Conservation (phyloP, 2,329 filamentous ascomycete genomes). For the Trematosphaeria pertusa region DNA sequence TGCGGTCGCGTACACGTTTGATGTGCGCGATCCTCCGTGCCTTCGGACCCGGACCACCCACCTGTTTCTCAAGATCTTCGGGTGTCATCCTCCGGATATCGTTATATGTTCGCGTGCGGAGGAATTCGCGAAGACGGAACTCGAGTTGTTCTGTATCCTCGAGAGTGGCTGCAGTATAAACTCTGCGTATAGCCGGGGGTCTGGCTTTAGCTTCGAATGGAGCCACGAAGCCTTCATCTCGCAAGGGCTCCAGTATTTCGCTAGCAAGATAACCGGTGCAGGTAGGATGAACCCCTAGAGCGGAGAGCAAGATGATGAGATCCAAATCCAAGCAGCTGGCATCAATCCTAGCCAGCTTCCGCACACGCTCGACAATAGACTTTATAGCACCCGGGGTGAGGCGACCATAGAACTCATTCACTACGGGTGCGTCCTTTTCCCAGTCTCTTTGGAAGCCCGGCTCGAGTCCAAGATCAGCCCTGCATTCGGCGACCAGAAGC, state of each 20-base stretch:
- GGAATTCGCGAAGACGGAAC: conserved; percentile 15
- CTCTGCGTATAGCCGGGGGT: background rate
- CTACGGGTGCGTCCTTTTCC: conserved; percentile 5
- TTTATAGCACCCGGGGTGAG: conserved; percentile 21
- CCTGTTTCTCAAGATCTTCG: conserved; percentile 11
- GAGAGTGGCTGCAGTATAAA: too few species aligned
- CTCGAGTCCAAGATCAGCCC: background rate
- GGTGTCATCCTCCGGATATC: conserved; percentile 2
- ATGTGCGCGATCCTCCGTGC: conserved; percentile 10
- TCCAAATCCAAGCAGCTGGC: conserved; percentile 14
- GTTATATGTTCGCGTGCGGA: conserved; percentile 18
- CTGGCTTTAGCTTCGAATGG: conserved; percentile 16
- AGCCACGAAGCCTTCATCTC: conserved; percentile 24
- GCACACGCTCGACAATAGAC: conserved; percentile 24
- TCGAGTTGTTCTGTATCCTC: conserved; percentile 29
- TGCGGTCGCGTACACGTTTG: conserved; percentile 18
- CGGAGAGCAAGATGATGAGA: conserved; percentile 16
- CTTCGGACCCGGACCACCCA: conserved; percentile 10
- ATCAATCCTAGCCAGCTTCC: conserved; percentile 23
- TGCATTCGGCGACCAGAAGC: conserved; percentile 3
- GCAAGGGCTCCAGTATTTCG: conserved; percentile 32
- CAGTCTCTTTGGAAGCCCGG: background rate
- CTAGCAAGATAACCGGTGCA: conserved; percentile 28
- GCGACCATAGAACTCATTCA: conserved; percentile 31
- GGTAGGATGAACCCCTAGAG: conserved; percentile 23